Percentiles rank a stretch among this genome's conserved stretches.
These are phyloP conservation scores for Austroboletus festivus DNA, from an alignment of 768 basidiomycete genomes.

Conservation along the genomic window DNA sequence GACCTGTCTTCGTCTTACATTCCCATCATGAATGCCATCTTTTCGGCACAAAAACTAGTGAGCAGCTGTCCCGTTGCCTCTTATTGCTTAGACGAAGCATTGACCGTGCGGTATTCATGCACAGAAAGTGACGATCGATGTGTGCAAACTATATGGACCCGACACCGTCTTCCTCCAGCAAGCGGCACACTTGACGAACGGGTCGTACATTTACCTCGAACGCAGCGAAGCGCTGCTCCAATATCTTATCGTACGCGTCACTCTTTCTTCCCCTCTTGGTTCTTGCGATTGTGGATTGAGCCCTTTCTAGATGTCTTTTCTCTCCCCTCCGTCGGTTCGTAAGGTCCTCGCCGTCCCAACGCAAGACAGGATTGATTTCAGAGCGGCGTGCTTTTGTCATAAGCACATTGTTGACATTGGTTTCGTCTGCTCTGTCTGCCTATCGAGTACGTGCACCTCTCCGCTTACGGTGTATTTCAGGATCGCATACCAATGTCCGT, in stretches of 20 bases:
- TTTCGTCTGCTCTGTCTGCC: conserved; percentile 97
- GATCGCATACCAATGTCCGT: conserved; percentile 9
- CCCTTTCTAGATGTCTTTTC: conserved; percentile 72
- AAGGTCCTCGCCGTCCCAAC: conserved; percentile 80
- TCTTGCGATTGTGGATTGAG: neutral
- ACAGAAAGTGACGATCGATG: conserved; percentile 95
- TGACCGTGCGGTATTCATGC: too few relatives aligned
- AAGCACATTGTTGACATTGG: conserved; percentile 95
- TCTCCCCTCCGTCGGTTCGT: conserved; percentile 68
- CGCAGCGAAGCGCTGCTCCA: conserved; percentile 86
- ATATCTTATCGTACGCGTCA: conserved; percentile 66
- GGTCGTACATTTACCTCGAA: conserved; percentile 85
- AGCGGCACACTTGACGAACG: conserved; percentile 92
- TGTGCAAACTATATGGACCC: conserved; percentile 85
- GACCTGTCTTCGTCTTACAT: conserved; percentile 90
- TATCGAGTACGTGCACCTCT: conserved; percentile 70
- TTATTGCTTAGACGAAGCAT: too few relatives aligned
- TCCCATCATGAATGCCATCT: conserved; percentile 98
- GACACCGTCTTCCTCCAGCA: conserved; percentile 97
- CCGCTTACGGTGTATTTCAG: too few relatives aligned
- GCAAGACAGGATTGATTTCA: conserved; percentile 93
- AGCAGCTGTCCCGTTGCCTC: neutral
- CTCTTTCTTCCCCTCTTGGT: neutral
- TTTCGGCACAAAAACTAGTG: conserved; percentile 96
- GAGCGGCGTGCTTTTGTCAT: conserved; percentile 98